phyloP scores from a whole-genome alignment of 225 moss, liverwort and hornwort species.

The Polytrichum commune region DNA sequence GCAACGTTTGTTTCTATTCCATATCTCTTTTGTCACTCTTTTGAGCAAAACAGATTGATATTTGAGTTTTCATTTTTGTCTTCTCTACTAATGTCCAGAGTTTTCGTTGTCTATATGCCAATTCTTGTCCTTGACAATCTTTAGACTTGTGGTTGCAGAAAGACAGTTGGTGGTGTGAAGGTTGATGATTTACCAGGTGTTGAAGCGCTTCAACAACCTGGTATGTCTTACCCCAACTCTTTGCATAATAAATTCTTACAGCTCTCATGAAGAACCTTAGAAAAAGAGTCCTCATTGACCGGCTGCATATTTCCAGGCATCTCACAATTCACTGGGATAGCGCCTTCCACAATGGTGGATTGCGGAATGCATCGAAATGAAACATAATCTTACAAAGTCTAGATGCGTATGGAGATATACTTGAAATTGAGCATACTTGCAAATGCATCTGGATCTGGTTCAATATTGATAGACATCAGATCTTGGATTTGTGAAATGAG shows the following conservation, averaged over 20 bases:
- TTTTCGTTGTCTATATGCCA: neutral
- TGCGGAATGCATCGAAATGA: too few species aligned
- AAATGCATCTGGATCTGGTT: too few species aligned
- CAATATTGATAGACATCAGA: too few species aligned
- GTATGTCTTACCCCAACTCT: slow-evolving; percentile 24
- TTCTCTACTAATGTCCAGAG: too few species aligned
- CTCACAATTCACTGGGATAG: neutral
- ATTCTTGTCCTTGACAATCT: neutral
- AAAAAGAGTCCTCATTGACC: neutral
- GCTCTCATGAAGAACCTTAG: slow-evolving; percentile 8
- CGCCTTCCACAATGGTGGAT: too few species aligned
- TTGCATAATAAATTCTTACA: slow-evolving; percentile 11
- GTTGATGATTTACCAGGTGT: slow-evolving; percentile 88
- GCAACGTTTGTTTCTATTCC: slow-evolving; percentile 57
- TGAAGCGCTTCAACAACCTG: slow-evolving; percentile 87
- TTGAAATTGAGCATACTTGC: too few species aligned
- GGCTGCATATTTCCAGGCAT: neutral
- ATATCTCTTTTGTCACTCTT: neutral
- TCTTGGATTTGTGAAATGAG: too few species aligned
- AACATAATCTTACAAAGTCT: too few species aligned
- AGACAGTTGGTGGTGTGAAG: slow-evolving; percentile 93
- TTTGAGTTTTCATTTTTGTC: too few species aligned
- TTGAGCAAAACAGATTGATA: too few species aligned
- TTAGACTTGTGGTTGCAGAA: slow-evolving; percentile 34
- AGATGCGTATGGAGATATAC: too few species aligned